These are phyloP conservation scores for Geoglossum glabrum DNA, from an alignment of 495 filamentous ascomycete species.

Conservation along the genomic window DNA sequence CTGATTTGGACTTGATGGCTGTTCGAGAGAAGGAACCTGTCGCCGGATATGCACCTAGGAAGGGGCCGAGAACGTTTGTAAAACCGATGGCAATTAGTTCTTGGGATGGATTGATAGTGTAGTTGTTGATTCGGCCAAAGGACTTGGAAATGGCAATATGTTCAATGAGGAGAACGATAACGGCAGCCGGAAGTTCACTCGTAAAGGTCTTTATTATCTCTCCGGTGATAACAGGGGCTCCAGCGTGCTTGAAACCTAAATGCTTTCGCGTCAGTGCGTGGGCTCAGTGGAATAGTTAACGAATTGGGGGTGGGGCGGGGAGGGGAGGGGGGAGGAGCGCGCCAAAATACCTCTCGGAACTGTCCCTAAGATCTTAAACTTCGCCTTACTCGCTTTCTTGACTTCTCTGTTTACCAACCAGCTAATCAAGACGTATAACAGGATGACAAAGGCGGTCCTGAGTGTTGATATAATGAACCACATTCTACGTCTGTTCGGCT, in stretches of 20 bases:
- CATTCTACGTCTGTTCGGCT: constrained; percentile 46
- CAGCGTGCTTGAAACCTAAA: constrained; percentile 56
- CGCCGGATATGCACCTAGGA: constrained; percentile 83
- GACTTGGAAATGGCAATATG: constrained; percentile 80
- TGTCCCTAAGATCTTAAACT: constrained; percentile 46
- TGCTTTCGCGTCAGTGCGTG: no score
- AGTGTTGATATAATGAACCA: constrained; percentile 84
- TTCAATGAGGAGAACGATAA: constrained; percentile 90
- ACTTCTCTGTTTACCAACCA: constrained; percentile 52
- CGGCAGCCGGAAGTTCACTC: constrained; percentile 48
- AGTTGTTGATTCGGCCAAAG: constrained; percentile 92
- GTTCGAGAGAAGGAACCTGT: constrained; percentile 96
- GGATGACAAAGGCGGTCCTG: constrained; percentile 76
- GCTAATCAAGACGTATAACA: constrained; percentile 86
- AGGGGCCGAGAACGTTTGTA: constrained; percentile 78
- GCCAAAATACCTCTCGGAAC: constrained; percentile 53
- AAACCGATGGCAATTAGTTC: constrained; percentile 92
- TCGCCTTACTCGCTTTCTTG: constrained; percentile 23
- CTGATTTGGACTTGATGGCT: constrained; percentile 95
- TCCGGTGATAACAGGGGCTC: constrained; percentile 49
- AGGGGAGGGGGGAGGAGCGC: no score
- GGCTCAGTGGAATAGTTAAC: no score
- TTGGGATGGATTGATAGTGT: constrained; percentile 93
- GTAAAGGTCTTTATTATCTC: constrained; percentile 41
- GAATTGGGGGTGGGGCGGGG: no score